phyloP scores from a whole-genome alignment of 2,329 filamentous ascomycete species.

The Colletotrichum brevisporum region DNA sequence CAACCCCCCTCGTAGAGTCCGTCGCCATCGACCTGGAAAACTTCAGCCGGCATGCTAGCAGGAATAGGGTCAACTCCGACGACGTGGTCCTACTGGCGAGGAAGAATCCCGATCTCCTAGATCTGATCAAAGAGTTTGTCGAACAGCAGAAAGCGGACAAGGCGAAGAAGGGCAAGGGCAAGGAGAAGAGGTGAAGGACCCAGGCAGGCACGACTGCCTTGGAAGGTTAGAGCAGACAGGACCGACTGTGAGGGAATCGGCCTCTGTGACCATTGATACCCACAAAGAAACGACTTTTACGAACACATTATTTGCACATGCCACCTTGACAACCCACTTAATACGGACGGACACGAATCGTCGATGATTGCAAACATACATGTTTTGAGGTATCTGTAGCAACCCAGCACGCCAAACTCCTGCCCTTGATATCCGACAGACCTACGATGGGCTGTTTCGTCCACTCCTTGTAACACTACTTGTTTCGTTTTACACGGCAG shows the following conservation, averaged over 20 bases:
- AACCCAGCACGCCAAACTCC: slow-evolving; percentile 10
- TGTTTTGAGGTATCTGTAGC: slow-evolving; percentile 18
- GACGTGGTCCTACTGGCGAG: slow-evolving; percentile 91
- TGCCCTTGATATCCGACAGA: neutral
- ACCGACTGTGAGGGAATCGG: neutral
- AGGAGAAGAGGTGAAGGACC: slow-evolving; percentile 14
- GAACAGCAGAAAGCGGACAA: slow-evolving; percentile 69
- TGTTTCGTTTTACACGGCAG: neutral
- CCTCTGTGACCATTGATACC: slow-evolving; percentile 26
- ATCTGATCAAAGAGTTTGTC: slow-evolving; percentile 79
- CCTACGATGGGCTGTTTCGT: neutral
- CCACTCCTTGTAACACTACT: neutral
- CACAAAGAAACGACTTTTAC: neutral
- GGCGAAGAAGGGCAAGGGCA: slow-evolving; percentile 41
- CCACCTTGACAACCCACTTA: no score
- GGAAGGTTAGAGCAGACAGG: neutral
- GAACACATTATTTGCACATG: neutral
- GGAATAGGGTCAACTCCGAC: slow-evolving; percentile 83
- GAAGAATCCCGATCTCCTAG: slow-evolving; percentile 87
- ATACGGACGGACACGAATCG: no score
- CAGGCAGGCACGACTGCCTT: no score
- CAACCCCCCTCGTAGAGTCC: slow-evolving; percentile 58
- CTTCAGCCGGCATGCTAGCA: slow-evolving; percentile 81
- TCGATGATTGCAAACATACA: neutral
- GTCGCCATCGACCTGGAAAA: slow-evolving; percentile 70